Base-by-base conservation (phyloP, 192 early-diverging fungal species). In the Backusella morwellensis region DNA sequence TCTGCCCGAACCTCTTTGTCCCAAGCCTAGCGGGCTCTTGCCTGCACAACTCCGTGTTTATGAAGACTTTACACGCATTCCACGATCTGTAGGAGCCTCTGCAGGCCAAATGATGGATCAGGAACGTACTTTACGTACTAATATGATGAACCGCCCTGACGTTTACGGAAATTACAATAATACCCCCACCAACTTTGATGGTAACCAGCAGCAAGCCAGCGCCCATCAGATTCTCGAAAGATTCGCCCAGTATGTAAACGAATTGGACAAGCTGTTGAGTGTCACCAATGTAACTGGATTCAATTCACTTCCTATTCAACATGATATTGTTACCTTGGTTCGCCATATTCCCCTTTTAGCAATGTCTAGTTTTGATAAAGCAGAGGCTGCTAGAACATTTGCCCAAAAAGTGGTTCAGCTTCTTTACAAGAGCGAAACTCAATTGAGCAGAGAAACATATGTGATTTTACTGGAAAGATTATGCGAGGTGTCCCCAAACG, bases 391-490 rank as follows among this genome's bases (percentile, higher is more conserved):
- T n/a, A 84, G 97, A 80, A 88, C 95, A 41, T 93, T 96, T 86
- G 91, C 95, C 4, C 95, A 98, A 83, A 94, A 94, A 79, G 88
- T 97, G 72, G 92, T 99, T 19, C 89, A 93, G 79, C 80, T 93
- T 19, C 78, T 98, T 72, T 99, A 94, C 86, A 91, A 91, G 50
- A 89, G 89, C 63, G 93, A 96, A 35, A 88, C 90, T 40, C 79
- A 83, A 0, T 84, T 98, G 21, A 86, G 92, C 12, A 89, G 94
- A 15, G 96, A 97, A 66, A 84, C 93, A 19, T 98, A 95, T 80
- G 92, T 95, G 6, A 81, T 91, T 23, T 78, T 98, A 3, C 85
- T 99, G 73, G 93, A 93, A 73, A 87, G 91, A 11, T 84, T 99
- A 36, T 97, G 96, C 75, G 95, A 96, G 59, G 80, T 91, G 63